phyloP scores from a whole-genome alignment of 225 moss, liverwort and hornwort species.

The Marchantia polymorpha region DNA sequence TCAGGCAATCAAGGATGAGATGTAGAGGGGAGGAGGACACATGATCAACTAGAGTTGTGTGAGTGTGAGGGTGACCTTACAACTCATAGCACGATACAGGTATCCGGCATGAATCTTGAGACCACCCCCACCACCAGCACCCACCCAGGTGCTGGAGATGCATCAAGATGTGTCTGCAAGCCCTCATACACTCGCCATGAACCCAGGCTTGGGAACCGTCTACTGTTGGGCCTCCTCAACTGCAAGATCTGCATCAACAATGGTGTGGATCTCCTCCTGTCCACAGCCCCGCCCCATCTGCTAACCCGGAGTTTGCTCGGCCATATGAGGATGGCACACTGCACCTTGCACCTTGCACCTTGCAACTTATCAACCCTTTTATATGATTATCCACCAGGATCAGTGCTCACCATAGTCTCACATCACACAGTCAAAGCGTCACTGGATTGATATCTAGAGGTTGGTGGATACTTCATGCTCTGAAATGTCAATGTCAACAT shows the following conservation, averaged over 20 bases:
- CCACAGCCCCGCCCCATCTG: background rate
- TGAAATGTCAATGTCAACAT: background rate
- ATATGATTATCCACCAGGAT: too few relatives aligned
- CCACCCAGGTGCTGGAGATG: background rate
- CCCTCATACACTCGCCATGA: background rate
- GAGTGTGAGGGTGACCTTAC: background rate
- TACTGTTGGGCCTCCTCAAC: background rate
- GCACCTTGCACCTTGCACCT: too few relatives aligned
- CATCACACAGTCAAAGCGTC: too few relatives aligned
- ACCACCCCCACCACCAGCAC: background rate
- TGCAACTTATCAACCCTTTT: too few relatives aligned
- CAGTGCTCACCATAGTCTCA: too few relatives aligned
- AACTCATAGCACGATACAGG: constrained; percentile 4
- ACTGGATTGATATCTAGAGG: background rate
- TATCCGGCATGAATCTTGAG: constrained; percentile 8
- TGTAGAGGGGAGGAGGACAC: background rate
- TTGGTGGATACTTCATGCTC: background rate
- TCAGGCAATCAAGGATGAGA: background rate
- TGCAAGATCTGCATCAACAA: too few relatives aligned
- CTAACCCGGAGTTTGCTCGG: too few relatives aligned
- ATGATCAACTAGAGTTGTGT: constrained; percentile 10
- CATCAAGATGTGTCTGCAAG: constrained; percentile 1
- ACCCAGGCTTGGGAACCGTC: background rate
- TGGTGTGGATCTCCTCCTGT: background rate
- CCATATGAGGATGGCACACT: too few relatives aligned